Conservation (phyloP, 2,329 filamentous ascomycete genomes). For the Amauroascus verrucosus region DNA sequence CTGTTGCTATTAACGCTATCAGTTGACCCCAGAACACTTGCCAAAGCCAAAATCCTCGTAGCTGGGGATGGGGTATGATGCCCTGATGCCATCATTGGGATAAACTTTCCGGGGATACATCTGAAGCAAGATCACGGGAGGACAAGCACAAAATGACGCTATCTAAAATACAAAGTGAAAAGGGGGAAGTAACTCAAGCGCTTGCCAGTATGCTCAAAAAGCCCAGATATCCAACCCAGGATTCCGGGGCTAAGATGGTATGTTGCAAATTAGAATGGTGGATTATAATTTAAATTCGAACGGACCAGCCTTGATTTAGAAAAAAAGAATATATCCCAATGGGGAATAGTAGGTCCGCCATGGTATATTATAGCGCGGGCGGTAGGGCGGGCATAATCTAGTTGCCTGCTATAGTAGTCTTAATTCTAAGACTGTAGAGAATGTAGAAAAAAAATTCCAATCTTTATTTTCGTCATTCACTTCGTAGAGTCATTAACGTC, state of each 20-base stretch:
- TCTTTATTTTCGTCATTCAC: constrained; percentile 6
- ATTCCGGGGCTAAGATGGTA: background rate
- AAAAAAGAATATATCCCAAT: background rate
- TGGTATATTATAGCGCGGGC: background rate
- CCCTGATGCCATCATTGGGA: background rate
- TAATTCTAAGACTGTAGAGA: background rate
- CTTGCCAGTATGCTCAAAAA: constrained; percentile 1
- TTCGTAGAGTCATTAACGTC: constrained; percentile 11
- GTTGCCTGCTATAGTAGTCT: constrained; percentile 1
- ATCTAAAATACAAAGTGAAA: background rate
- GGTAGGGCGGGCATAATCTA: background rate
- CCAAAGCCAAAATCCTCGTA: background rate
- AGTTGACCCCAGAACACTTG: background rate
- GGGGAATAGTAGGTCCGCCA: background rate
- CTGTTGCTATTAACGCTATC: background rate
- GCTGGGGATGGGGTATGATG: too few relatives aligned
- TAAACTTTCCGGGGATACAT: background rate
- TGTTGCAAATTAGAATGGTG: constrained; percentile 3
- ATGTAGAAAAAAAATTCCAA: background rate
- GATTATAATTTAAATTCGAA: background rate
- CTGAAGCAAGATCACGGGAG: too few relatives aligned
- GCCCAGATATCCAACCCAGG: constrained; percentile 2
- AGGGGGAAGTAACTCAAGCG: background rate
- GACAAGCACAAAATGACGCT: background rate
- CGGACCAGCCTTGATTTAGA: constrained; percentile 5